These are phyloP conservation scores for Boletus subcaerulescens DNA, from an alignment of 768 basidiomycete species.

Conservation along the genomic window DNA sequence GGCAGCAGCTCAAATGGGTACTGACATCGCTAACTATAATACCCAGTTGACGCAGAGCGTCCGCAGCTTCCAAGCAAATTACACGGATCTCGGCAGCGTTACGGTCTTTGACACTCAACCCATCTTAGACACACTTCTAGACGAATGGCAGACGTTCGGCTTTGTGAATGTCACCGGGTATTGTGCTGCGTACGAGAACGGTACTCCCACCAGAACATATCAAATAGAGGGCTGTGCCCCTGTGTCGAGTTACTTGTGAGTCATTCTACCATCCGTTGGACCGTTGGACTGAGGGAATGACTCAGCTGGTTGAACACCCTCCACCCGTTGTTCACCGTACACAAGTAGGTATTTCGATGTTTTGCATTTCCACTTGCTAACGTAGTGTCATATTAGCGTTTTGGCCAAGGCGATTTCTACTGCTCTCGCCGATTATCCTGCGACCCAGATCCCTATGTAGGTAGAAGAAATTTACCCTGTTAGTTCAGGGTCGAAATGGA, in stretches of 20 bases:
- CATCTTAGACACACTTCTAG: conserved; percentile 56
- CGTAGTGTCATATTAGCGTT: conserved; percentile 31
- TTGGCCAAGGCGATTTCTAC: conserved; percentile 52
- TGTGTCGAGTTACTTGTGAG: conserved; percentile 64
- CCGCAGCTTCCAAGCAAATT: conserved; percentile 37
- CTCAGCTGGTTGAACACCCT: conserved; percentile 58
- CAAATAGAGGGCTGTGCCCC: conserved; percentile 58
- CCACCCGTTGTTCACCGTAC: conserved; percentile 62
- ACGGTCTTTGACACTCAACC: conserved; percentile 55
- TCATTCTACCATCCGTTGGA: background rate
- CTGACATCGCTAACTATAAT: conserved; percentile 50
- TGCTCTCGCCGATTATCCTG: conserved; percentile 34
- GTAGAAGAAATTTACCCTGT: background rate
- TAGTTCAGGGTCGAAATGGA: no score
- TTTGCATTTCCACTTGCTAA: background rate
- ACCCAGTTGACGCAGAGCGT: conserved; percentile 39
- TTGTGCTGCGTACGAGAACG: conserved; percentile 57
- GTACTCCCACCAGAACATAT: conserved; percentile 50
- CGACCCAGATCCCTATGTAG: conserved; percentile 10
- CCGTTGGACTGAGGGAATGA: background rate
- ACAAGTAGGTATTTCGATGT: conserved; percentile 42
- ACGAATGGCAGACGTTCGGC: conserved; percentile 50
- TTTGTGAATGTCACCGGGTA: conserved; percentile 60
- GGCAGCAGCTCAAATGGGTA: conserved; percentile 27
- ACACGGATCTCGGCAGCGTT: conserved; percentile 43